Percentiles rank a stretch among this genome's conserved stretches.
These are phyloP conservation scores for Cryptosporidium ubiquitum DNA, from an alignment of 169 alveolate species.

Conservation along the genomic window DNA sequence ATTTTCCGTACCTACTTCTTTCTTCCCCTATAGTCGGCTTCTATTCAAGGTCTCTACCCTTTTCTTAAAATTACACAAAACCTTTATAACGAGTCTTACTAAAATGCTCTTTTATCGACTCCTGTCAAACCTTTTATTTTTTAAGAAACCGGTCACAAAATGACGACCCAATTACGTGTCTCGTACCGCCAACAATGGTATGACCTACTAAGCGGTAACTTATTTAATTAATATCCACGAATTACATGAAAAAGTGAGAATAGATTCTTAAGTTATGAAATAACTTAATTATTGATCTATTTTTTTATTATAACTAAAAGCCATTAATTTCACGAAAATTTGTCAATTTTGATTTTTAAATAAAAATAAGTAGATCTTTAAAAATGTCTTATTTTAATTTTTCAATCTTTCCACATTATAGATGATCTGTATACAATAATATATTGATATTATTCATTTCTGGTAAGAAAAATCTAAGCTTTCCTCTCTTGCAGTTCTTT, in stretches of 20 bases:
- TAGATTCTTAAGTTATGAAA: background rate
- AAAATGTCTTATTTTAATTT: too few relatives aligned
- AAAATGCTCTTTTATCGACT: background rate
- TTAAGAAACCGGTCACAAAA: conserved; percentile 14
- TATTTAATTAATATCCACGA: background rate
- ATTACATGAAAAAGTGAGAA: background rate
- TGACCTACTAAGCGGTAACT: background rate
- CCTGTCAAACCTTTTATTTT: background rate
- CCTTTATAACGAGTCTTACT: background rate
- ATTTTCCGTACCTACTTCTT: conserved; percentile 78
- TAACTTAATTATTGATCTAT: too few relatives aligned
- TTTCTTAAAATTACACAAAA: background rate
- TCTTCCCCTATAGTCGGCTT: conserved; percentile 6
- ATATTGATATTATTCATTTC: too few relatives aligned
- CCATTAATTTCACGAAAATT: too few relatives aligned
- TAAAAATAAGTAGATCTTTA: too few relatives aligned
- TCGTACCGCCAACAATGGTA: conserved; percentile 44
- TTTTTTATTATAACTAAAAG: too few relatives aligned
- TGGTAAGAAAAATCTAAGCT: too few relatives aligned
- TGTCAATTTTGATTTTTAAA: too few relatives aligned
- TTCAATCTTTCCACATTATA: too few relatives aligned
- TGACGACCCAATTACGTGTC: conserved; percentile 73
- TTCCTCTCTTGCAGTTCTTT: too few relatives aligned
- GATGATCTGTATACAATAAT: too few relatives aligned
- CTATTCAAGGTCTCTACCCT: background rate